These are phyloP conservation scores for Blastocystis hominis DNA, from an alignment of 352 stramenopile species.

Conservation along the genomic window DNA sequence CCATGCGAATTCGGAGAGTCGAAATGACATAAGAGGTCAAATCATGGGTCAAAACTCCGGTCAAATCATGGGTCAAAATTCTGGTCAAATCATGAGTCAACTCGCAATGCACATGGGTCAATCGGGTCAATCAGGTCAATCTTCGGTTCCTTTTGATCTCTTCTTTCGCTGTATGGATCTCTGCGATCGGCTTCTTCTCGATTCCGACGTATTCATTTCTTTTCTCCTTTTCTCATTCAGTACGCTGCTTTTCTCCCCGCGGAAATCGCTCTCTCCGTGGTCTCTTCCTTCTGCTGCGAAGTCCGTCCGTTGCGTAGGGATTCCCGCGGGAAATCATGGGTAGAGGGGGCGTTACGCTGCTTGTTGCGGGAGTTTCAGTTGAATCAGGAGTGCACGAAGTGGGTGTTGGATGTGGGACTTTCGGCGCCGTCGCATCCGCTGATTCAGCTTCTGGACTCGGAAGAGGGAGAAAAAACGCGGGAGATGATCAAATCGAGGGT, in stretches of 20 bases:
- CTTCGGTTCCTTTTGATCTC: not conserved
- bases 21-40: too few species aligned
- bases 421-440: conserved; percentile 34
- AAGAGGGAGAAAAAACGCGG: conserved; percentile 4
- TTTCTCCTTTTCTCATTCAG: not conserved
- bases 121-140: too few species aligned
- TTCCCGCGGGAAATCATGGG: not conserved
- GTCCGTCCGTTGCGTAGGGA: not conserved
- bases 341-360: not conserved
- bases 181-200: conserved; percentile 9
- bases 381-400: conserved; percentile 17
- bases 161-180: conserved; percentile 48
- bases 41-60: too few species aligned
- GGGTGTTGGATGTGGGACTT: not conserved
- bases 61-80: too few species aligned
- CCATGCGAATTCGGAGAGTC: too few species aligned
- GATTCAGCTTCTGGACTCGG: not conserved
- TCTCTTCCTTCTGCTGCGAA: conserved; percentile 40
- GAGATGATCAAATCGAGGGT: not conserved
- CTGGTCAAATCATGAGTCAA: too few species aligned
- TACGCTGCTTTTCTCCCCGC: not conserved
- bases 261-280: not conserved
- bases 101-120: not conserved
- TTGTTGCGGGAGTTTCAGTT: conserved; percentile 1
- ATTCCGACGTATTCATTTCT: not conserved